Conservation (phyloP, 148 eudicot genomes). For the Hydrangea macrophylla region DNA sequence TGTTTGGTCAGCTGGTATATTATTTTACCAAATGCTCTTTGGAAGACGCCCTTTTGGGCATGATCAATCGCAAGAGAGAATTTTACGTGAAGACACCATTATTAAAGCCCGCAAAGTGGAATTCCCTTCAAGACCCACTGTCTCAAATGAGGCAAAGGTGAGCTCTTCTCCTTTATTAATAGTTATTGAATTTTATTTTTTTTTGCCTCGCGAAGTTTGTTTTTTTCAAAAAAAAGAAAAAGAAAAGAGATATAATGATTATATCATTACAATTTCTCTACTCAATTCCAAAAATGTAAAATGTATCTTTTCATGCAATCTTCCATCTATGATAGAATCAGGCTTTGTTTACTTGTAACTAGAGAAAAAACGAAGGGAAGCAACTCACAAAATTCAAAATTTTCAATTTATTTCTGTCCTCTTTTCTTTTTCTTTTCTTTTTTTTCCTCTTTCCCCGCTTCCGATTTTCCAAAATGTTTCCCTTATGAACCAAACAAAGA, state of each 20-base stretch:
- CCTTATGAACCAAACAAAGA: too few relatives aligned
- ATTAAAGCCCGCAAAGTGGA: constrained; percentile 97
- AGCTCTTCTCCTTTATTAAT: constrained; percentile 17
- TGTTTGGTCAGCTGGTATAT: constrained; percentile 97
- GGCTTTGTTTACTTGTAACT: too few relatives aligned
- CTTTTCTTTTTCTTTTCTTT: too few relatives aligned
- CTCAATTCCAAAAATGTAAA: background rate
- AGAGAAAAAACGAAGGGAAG: too few relatives aligned
- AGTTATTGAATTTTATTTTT: background rate
- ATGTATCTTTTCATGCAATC: background rate
- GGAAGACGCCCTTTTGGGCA: constrained; percentile 99
- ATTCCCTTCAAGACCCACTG: constrained; percentile 87
- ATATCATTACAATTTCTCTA: background rate
- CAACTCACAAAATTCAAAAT: too few relatives aligned
- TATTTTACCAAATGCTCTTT: constrained; percentile 96
- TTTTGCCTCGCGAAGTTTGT: background rate
- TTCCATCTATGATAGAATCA: too few relatives aligned
- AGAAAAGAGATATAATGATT: background rate
- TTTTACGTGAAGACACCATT: constrained; percentile 95
- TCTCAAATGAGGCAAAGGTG: constrained; percentile 92
- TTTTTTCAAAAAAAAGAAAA: background rate
- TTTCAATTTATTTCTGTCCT: too few relatives aligned
- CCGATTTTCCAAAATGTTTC: too few relatives aligned
- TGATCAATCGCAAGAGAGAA: constrained; percentile 90
- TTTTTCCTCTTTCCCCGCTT: too few relatives aligned